Conservation (phyloP, 148 eudicot genomes). For the Camellia granthamiana region DNA sequence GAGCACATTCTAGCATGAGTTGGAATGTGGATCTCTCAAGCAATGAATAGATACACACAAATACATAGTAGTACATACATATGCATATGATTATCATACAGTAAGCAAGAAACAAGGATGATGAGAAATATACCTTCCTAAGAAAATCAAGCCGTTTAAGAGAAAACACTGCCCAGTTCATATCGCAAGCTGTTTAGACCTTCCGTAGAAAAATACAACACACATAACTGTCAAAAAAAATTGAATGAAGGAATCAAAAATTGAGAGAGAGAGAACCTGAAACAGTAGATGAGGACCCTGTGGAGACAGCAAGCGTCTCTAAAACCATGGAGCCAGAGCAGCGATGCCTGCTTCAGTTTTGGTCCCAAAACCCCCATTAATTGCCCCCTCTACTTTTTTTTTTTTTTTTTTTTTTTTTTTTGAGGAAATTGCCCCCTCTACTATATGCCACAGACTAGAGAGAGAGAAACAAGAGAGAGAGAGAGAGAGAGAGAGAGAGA, state of each 20-base stretch:
- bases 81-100: no score
- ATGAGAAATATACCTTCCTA: constrained; percentile 60
- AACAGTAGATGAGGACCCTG: constrained; percentile 66
- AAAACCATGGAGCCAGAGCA: constrained; percentile 64
- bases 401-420: no score
- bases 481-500: no score
- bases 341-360: constrained; percentile 46
- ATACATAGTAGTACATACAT: no score
- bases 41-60: no score
- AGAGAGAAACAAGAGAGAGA: no score
- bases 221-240: background rate
- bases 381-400: no score
- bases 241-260: background rate
- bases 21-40: no score
- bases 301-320: constrained; percentile 85
- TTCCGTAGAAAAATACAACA: constrained; percentile 9
- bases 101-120: no score
- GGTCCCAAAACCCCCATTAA: constrained; percentile 18
- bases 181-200: constrained; percentile 67
- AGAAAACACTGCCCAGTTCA: constrained; percentile 89
- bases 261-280: constrained; percentile 41
- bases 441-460: no score
- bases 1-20: no score
- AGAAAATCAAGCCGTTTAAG: constrained; percentile 78
- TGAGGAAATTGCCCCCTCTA: no score